Percentiles rank a stretch among this genome's conserved stretches.
phyloP scores from a whole-genome alignment of 441 rosid species.

The Jatropha podagrica region DNA sequence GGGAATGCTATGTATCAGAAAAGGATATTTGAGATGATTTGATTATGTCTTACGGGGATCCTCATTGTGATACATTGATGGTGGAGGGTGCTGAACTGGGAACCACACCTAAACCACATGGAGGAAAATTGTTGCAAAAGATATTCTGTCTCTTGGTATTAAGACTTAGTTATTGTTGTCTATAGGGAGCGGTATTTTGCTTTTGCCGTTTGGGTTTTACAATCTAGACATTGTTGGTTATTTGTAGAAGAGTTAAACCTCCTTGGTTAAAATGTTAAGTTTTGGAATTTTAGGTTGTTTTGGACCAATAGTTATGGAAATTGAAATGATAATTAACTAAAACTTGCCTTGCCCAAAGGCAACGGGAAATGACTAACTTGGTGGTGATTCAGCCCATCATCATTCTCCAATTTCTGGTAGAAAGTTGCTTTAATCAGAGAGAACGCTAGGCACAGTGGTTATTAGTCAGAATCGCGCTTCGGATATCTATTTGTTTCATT shows the following conservation, averaged over 20 bases:
- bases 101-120: too few species aligned
- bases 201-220: too few species aligned
- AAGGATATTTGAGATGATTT: not conserved
- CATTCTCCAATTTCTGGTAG: not conserved
- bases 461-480: not conserved
- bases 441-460: not conserved
- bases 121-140: too few species aligned
- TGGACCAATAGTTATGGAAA: not conserved
- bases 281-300: not conserved
- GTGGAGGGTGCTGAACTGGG: too few species aligned
- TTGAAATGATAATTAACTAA: not conserved
- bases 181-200: too few species aligned
- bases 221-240: too few species aligned
- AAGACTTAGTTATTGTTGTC: too few species aligned
- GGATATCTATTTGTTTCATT: not conserved
- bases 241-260: too few species aligned
- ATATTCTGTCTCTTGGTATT: too few species aligned
- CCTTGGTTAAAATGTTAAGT: too few species aligned
- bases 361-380: not conserved
- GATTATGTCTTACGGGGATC: not conserved
- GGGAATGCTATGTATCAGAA: not conserved
- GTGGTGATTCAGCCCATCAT: constrained; percentile 1
- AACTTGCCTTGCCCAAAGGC: not conserved
- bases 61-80: not conserved
- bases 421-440: not conserved